Percentiles rank a stretch among this genome's conserved stretches.
phyloP scores from a whole-genome alignment of 805 yeast genomes.

The Wickerhamomyces alni region DNA sequence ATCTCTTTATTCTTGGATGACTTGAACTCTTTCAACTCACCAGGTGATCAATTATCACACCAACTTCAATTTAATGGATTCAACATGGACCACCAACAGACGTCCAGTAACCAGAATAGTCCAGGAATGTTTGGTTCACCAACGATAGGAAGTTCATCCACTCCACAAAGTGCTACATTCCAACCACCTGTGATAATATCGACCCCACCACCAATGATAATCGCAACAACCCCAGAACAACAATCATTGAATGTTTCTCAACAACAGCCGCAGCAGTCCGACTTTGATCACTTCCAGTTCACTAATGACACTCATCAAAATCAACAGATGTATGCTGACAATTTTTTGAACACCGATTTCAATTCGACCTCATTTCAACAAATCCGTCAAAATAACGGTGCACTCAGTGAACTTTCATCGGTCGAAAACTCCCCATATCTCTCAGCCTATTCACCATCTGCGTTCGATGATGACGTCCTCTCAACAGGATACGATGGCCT shows the following conservation, averaged over 20 bases:
- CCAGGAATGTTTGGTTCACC: too few species aligned
- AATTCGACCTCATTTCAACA: neutral
- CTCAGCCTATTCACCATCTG: slow-evolving; percentile 13
- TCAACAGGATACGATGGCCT: neutral
- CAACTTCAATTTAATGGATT: neutral
- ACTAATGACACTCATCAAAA: neutral
- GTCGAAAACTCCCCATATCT: slow-evolving; percentile 21
- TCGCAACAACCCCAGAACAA: too few species aligned
- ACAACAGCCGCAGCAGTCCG: neutral
- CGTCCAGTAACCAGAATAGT: neutral
- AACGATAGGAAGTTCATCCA: neutral
- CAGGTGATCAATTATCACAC: slow-evolving; percentile 2
- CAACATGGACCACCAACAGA: neutral
- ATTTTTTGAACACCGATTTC: neutral
- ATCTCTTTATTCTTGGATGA: slow-evolving; percentile 15
- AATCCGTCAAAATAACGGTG: neutral
- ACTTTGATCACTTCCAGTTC: neutral
- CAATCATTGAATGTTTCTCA: neutral
- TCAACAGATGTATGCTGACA: neutral
- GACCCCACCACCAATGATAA: slow-evolving; percentile 9
- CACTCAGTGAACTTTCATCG: slow-evolving; percentile 20
- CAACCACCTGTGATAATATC: slow-evolving; percentile 13
- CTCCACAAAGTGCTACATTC: neutral
- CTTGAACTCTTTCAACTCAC: slow-evolving; percentile 9
- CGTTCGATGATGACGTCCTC: slow-evolving; percentile 13